phyloP scores from a whole-genome alignment of 257 asterid genomes.

The Thymus mandschuricus region DNA sequence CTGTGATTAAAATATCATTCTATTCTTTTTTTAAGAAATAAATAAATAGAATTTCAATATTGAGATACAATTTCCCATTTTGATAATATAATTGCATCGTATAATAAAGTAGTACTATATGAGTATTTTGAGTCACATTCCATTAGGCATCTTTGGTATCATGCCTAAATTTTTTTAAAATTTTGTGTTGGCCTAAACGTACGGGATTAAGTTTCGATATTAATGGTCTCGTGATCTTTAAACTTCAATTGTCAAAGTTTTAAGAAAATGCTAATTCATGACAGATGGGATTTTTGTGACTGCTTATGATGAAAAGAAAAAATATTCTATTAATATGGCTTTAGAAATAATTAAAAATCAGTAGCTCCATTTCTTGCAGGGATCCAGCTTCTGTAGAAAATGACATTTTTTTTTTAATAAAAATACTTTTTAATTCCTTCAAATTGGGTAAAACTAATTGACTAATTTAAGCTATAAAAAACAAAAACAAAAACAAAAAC shows the following conservation, averaged over 20 bases:
- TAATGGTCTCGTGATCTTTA: too few species aligned
- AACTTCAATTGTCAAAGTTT: too few species aligned
- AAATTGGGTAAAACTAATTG: neutral
- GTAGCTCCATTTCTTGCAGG: neutral
- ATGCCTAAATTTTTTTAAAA: neutral
- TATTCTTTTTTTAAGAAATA: too few species aligned
- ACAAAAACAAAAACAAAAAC: too few species aligned
- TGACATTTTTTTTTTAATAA: neutral
- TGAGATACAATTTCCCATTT: too few species aligned
- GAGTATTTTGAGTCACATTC: neutral
- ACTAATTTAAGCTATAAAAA: neutral
- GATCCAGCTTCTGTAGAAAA: slow-evolving; percentile 19
- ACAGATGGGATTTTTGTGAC: neutral
- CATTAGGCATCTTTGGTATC: neutral
- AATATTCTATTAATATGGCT: neutral
- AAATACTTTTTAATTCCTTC: neutral
- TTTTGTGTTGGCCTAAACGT: too few species aligned
- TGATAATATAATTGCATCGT: too few species aligned
- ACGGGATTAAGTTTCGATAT: too few species aligned
- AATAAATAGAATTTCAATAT: too few species aligned
- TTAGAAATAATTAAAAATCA: neutral
- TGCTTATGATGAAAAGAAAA: neutral
- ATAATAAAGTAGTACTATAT: too few species aligned
- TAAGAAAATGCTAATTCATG: neutral
- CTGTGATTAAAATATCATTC: too few species aligned